phyloP scores from a whole-genome alignment of 495 filamentous ascomycete genomes.

The Aspergillus cristatus region DNA sequence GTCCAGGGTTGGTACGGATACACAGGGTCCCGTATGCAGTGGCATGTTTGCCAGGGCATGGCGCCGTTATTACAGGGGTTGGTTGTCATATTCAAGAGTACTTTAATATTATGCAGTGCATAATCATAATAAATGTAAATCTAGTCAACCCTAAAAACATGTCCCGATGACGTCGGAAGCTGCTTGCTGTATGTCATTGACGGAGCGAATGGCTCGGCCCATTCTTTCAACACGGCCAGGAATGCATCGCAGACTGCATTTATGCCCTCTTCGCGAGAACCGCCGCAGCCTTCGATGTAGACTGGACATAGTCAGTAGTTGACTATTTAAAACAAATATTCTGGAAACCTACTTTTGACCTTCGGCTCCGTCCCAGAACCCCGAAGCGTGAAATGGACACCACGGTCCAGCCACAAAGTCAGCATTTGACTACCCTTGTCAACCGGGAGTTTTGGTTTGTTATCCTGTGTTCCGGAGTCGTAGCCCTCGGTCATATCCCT shows the following conservation, averaged over 20 bases:
- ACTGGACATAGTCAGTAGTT: slow-evolving; percentile 24
- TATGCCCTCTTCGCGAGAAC: slow-evolving; percentile 37
- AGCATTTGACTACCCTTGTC: slow-evolving; percentile 58
- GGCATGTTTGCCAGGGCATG: too few relatives aligned
- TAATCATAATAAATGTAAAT: too few relatives aligned
- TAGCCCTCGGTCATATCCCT: slow-evolving; percentile 59
- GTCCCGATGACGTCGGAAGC: slow-evolving; percentile 33
- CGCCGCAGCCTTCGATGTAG: slow-evolving; percentile 47
- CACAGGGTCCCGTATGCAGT: too few relatives aligned
- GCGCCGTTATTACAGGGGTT: too few relatives aligned
- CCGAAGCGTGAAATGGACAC: slow-evolving; percentile 56
- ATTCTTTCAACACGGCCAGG: slow-evolving; percentile 43
- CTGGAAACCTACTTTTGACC: slow-evolving; percentile 44
- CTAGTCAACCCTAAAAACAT: slow-evolving; percentile 17
- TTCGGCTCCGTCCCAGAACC: slow-evolving; percentile 66
- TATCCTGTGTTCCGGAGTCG: slow-evolving; percentile 47
- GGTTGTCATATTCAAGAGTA: too few relatives aligned
- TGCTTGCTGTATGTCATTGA: slow-evolving; percentile 29
- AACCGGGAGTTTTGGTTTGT: slow-evolving; percentile 50
- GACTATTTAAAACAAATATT: too few relatives aligned
- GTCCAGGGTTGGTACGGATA: too few relatives aligned
- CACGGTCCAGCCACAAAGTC: slow-evolving; percentile 52
- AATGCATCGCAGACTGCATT: slow-evolving; percentile 45
- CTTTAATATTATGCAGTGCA: too few relatives aligned
- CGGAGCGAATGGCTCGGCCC: slow-evolving; percentile 43